phyloP scores from a whole-genome alignment of 2,329 filamentous ascomycete species.

The Biscogniauxia sp. region DNA sequence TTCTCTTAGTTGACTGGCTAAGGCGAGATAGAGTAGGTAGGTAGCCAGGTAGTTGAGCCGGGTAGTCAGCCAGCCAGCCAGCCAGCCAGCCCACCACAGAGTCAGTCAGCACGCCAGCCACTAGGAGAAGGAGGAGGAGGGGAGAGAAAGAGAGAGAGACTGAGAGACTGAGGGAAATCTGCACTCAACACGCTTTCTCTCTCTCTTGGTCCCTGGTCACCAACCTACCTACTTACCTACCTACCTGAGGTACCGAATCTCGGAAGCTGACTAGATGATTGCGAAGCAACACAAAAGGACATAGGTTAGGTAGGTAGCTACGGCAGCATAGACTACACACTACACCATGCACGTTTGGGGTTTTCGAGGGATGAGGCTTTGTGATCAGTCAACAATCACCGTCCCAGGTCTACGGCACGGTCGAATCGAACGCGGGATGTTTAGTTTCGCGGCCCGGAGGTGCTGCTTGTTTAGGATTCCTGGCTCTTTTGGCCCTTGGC shows the following conservation, averaged over 20 bases:
- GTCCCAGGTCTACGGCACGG: constrained; percentile 1
- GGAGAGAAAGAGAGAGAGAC: too few relatives aligned
- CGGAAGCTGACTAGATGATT: background rate
- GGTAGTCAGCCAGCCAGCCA: background rate
- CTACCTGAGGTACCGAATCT: background rate
- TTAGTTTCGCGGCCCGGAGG: background rate
- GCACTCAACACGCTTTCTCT: too few relatives aligned
- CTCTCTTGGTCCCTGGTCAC: too few relatives aligned
- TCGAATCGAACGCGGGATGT: background rate
- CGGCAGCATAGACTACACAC: background rate
- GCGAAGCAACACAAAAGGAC: background rate
- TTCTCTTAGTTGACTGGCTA: background rate
- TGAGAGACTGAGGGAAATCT: too few relatives aligned
- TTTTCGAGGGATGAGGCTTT: background rate
- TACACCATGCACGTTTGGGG: background rate
- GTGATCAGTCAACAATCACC: background rate
- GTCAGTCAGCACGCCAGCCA: too few relatives aligned
- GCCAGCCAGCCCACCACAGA: too few relatives aligned
- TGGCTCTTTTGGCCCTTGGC: constrained; percentile 4
- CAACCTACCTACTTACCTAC: background rate
- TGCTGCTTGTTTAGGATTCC: background rate
- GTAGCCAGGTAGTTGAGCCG: too few relatives aligned
- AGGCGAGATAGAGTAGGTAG: background rate
- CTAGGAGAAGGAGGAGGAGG: too few relatives aligned
- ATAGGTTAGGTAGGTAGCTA: too few relatives aligned